Evolutionary conservation across 1,284 basidiomycete genomes (phyloP).

Genomic region (Fomitopsis pinicola): DNA sequence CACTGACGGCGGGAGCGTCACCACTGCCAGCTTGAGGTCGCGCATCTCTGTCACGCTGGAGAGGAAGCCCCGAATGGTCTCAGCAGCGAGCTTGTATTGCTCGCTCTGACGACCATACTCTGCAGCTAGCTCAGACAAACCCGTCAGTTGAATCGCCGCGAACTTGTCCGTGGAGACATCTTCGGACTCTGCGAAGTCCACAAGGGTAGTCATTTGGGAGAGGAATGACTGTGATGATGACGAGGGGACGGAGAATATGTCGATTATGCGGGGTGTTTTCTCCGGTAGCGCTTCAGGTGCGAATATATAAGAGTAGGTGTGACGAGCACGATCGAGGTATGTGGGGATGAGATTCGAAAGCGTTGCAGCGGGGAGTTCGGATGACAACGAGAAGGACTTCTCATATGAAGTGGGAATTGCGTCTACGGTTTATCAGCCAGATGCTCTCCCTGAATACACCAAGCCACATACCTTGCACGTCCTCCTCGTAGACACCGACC

Average conservation of each 20-base stretch:
- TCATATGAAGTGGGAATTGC: constrained; percentile 43
- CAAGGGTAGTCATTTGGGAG: constrained; percentile 39
- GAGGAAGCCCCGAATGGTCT: constrained; percentile 41
- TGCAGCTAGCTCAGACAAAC: constrained; percentile 43
- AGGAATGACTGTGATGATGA: constrained; percentile 36
- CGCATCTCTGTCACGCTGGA: constrained; percentile 33
- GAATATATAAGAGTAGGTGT: constrained; percentile 53
- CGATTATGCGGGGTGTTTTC: constrained; percentile 33
- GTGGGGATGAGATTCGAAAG: constrained; percentile 49
- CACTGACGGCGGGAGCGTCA: constrained; percentile 37
- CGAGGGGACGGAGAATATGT: constrained; percentile 37
- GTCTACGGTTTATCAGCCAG: constrained; percentile 24
- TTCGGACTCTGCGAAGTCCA: constrained; percentile 46
- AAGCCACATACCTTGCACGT: constrained; percentile 46
- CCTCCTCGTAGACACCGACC: constrained; percentile 52
- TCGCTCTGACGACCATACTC: constrained; percentile 47
- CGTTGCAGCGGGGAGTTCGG: constrained; percentile 27
- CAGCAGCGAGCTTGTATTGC: constrained; percentile 45
- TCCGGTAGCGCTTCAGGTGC: constrained; percentile 21
- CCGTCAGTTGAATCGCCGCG: constrained; percentile 54
- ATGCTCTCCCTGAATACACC: neutral
- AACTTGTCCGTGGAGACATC: constrained; percentile 41
- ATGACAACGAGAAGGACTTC: constrained; percentile 40
- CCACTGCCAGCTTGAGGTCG: constrained; percentile 46
- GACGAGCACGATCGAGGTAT: constrained; percentile 52